These are phyloP conservation scores for Melanogaster broomeanus DNA, from an alignment of 768 basidiomycete species.

Conservation along the genomic window DNA sequence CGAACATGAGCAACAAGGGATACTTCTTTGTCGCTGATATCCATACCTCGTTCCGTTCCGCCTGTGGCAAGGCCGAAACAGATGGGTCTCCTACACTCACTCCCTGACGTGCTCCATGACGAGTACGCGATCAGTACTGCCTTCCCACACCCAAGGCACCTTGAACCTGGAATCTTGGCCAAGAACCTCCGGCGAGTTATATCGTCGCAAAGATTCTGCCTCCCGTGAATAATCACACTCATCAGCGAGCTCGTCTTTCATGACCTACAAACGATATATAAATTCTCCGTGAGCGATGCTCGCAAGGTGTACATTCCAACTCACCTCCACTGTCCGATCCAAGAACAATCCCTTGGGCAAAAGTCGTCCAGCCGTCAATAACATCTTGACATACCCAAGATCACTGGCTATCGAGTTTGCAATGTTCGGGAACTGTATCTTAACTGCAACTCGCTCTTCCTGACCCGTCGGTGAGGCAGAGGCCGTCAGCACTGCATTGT, in stretches of 20 bases:
- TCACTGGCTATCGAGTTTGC: constrained; percentile 85
- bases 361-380: constrained; percentile 78
- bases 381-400: constrained; percentile 77
- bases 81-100: constrained; percentile 72
- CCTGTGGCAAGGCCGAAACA: constrained; percentile 55
- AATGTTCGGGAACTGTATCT: constrained; percentile 96
- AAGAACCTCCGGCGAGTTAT: constrained; percentile 50
- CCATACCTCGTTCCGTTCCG: constrained; percentile 71
- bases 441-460: constrained; percentile 69
- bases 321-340: constrained; percentile 78
- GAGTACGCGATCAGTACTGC: constrained; percentile 79
- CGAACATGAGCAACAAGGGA: not conserved
- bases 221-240: constrained; percentile 92
- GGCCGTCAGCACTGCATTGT: constrained; percentile 64
- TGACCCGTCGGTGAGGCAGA: constrained; percentile 52
- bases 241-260: constrained; percentile 87
- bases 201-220: constrained; percentile 66
- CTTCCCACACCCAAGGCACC: constrained; percentile 85
- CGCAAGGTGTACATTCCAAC: not conserved
- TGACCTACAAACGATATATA: constrained; percentile 50
- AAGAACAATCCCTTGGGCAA: constrained; percentile 90
- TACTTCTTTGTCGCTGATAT: not conserved
- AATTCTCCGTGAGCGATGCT: not conserved
- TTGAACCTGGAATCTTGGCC: constrained; percentile 69
- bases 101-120: constrained; percentile 89